A percentile compares a stretch with the other conserved stretches of the same genome.
phyloP scores from a whole-genome alignment of 1,139 yeast genomes.

The Arxiozyma heterogenica region DNA sequence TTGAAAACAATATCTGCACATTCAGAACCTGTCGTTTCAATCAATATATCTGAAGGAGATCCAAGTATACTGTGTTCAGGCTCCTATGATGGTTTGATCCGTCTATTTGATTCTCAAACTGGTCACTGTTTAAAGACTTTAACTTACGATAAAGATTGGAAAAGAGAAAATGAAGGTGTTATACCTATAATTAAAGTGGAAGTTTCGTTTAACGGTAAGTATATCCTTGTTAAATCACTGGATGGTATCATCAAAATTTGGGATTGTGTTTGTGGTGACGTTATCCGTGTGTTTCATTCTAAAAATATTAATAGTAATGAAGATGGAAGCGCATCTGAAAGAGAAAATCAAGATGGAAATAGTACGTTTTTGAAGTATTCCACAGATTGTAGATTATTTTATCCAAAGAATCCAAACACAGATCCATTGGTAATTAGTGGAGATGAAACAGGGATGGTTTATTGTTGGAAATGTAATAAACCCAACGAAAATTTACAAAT shows the following conservation, averaged over 20 bases:
- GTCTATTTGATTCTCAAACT: slow-evolving; percentile 78
- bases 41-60: slow-evolving; percentile 62
- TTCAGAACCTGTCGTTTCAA: slow-evolving; percentile 76
- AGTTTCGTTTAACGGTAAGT: slow-evolving; percentile 77
- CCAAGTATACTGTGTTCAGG: slow-evolving; percentile 80
- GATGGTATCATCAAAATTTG: slow-evolving; percentile 74
- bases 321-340: background rate
- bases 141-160: slow-evolving; percentile 57
- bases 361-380: slow-evolving; percentile 1
- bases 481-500: slow-evolving; percentile 32
- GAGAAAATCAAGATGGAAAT: slow-evolving; percentile 10
- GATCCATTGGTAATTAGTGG: slow-evolving; percentile 49
- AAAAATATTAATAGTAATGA: background rate
- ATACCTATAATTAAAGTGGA: slow-evolving; percentile 69
- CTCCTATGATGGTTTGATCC: slow-evolving; percentile 79
- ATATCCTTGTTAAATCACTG: slow-evolving; percentile 65
- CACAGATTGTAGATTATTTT: slow-evolving; percentile 2
- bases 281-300: slow-evolving; percentile 57
- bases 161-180: slow-evolving; percentile 44
- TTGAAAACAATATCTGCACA: slow-evolving; percentile 85
- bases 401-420: slow-evolving; percentile 1
- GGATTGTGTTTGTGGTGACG: slow-evolving; percentile 73
- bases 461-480: slow-evolving; percentile 69
- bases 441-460: slow-evolving; percentile 48
- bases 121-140: slow-evolving; percentile 90